Percentiles rank a stretch among this genome's conserved stretches.
phyloP scores from a whole-genome alignment of 2,329 filamentous ascomycete genomes.

The Ceratocystis huliohia region DNA sequence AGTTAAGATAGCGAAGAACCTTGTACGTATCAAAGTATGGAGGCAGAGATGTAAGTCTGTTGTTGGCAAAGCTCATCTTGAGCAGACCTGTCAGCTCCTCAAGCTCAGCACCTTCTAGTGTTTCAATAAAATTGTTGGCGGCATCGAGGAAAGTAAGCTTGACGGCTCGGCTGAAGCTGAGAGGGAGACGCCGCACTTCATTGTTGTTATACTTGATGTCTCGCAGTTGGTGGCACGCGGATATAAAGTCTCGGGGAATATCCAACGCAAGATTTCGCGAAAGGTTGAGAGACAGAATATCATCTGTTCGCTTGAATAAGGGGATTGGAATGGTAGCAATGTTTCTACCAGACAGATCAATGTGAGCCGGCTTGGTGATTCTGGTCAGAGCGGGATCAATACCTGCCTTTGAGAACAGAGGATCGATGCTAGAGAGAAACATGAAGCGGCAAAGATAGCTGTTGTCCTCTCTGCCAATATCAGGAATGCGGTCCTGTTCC shows the following conservation, averaged over 20 bases:
- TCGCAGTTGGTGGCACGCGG: slow-evolving; percentile 76
- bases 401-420: slow-evolving; percentile 49
- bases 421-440: slow-evolving; percentile 54
- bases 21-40: slow-evolving; percentile 71
- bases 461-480: slow-evolving; percentile 91
- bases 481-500: slow-evolving; percentile 74
- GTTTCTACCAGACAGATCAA: slow-evolving; percentile 81
- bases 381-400: slow-evolving; percentile 73
- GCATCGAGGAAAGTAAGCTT: slow-evolving; percentile 82
- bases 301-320: slow-evolving; percentile 77
- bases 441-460: slow-evolving; percentile 94
- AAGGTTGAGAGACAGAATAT: slow-evolving; percentile 90
- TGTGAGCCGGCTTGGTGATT: slow-evolving; percentile 82
- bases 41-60: slow-evolving; percentile 68
- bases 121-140: slow-evolving; percentile 84
- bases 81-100: slow-evolving; percentile 62
- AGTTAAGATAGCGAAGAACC: slow-evolving; percentile 67
- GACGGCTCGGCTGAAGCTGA: slow-evolving; percentile 68
- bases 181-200: slow-evolving; percentile 73
- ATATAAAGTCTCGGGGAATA: slow-evolving; percentile 90
- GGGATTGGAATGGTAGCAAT: slow-evolving; percentile 90
- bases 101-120: slow-evolving; percentile 74
- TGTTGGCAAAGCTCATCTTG: slow-evolving; percentile 88
- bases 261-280: slow-evolving; percentile 86
- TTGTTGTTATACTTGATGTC: slow-evolving; percentile 96